Evolutionary conservation across 2,329 filamentous ascomycete genomes (phyloP).

Genomic region (Aspergillus pseudoviridinutans): DNA sequence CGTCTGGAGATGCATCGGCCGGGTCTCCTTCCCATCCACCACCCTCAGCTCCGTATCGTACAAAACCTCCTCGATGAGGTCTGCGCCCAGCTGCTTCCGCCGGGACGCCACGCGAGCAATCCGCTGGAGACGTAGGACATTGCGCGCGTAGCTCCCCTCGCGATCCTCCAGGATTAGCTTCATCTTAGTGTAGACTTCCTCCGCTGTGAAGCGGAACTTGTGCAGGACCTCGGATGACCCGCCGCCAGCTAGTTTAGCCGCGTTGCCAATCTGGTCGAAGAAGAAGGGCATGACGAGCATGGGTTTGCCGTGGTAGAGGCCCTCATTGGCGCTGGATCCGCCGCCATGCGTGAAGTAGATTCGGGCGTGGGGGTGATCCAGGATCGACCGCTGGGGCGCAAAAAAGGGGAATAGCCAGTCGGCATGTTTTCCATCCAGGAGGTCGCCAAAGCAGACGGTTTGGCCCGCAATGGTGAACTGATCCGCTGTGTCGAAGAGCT

Average conservation of each 20-base stretch:
- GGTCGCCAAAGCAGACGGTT: conserved; percentile 12
- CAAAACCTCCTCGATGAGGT: conserved; percentile 39
- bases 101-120: conserved; percentile 36
- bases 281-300: conserved; percentile 38
- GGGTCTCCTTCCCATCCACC: conserved; percentile 11
- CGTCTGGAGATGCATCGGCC: conserved; percentile 44
- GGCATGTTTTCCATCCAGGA: conserved; percentile 28
- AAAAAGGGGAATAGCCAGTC: conserved; percentile 33
- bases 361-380: conserved; percentile 25
- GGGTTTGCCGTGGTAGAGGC: conserved; percentile 37
- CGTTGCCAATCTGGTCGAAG: conserved; percentile 43
- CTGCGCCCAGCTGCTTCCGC: conserved; percentile 34
- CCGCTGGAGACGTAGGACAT: conserved; percentile 35
- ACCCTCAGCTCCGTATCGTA: conserved; percentile 29
- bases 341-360: conserved; percentile 44
- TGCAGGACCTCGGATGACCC: conserved; percentile 36
- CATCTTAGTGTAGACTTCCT: conserved; percentile 29
- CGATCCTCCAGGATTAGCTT: conserved; percentile 25
- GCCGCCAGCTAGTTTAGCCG: conserved; percentile 29
- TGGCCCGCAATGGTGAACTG: background rate
- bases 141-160: conserved; percentile 27
- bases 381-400: conserved; percentile 41
- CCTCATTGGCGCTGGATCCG: conserved; percentile 41
- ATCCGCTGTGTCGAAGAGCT: conserved; percentile 8
- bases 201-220: conserved; percentile 34